These are phyloP conservation scores for Gaeumannomyces tritici DNA, from an alignment of 2,329 filamentous ascomycete genomes.

Conservation along the genomic window DNA sequence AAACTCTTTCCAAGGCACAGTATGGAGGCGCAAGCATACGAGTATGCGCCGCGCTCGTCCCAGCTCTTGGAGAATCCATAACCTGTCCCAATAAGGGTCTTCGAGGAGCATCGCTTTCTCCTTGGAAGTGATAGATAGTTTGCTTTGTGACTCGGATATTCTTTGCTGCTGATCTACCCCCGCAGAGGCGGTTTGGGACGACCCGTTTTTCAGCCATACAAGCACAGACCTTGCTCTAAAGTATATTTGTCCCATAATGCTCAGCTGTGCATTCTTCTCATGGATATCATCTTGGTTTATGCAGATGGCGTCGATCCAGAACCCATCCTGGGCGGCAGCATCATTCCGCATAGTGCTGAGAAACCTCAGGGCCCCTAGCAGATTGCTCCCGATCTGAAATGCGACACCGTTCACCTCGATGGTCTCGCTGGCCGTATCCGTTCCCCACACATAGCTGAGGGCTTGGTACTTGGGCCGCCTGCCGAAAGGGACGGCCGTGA, in stretches of 20 bases:
- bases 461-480: constrained; percentile 13
- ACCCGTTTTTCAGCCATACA: constrained; percentile 11
- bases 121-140: no score
- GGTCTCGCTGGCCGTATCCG: constrained; percentile 3
- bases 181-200: no score
- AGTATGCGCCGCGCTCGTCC: background rate
- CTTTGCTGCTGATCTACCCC: no score
- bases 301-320: constrained; percentile 5
- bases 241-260: constrained; percentile 14
- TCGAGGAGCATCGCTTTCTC: no score
- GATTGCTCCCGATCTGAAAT: constrained; percentile 8
- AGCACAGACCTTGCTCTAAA: constrained; percentile 11
- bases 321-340: constrained; percentile 6
- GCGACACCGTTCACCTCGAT: constrained; percentile 9
- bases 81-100: background rate
- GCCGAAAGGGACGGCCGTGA: constrained; percentile 8
- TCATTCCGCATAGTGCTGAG: constrained; percentile 1
- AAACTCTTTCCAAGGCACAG: background rate
- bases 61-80: background rate
- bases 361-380: constrained; percentile 10
- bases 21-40: background rate
- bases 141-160: no score
- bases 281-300: constrained; percentile 12
- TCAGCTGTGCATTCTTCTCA: constrained; percentile 13
- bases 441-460: constrained; percentile 16